These are phyloP conservation scores for Pyrenochaeta sp. DNA, from an alignment of 2,329 filamentous ascomycete species.

Conservation along the genomic window DNA sequence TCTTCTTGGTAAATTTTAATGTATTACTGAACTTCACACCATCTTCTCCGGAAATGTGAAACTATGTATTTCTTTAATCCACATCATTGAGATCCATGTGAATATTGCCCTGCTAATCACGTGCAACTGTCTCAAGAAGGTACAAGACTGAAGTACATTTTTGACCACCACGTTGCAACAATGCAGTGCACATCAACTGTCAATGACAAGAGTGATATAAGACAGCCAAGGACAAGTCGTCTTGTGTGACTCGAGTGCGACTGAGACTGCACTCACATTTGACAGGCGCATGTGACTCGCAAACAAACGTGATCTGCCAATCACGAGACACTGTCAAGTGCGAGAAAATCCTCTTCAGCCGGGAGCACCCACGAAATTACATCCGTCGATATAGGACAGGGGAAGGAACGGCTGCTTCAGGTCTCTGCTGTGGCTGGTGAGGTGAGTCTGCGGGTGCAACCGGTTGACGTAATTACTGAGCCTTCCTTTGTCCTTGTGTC, in stretches of 20 bases:
- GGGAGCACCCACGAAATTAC: not conserved
- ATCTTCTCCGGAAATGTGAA: not conserved
- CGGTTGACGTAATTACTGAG: no score
- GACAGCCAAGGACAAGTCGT: conserved; percentile 2
- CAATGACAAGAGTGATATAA: conserved; percentile 21
- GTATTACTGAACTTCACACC: not conserved
- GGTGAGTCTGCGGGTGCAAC: no score
- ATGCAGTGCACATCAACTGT: conserved; percentile 20
- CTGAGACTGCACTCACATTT: not conserved
- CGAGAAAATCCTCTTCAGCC: not conserved
- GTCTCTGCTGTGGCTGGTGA: no score
- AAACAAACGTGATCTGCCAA: conserved; percentile 5
- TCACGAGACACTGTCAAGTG: conserved; percentile 3
- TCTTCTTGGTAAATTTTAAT: not conserved
- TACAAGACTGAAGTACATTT: not conserved
- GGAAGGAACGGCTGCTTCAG: no score
- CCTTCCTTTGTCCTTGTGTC: no score
- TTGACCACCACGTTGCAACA: not conserved
- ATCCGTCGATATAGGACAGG: not conserved
- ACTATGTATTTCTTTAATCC: no score
- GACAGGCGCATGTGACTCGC: conserved; percentile 6
- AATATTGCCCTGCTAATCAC: not conserved
- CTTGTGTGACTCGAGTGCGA: conserved; percentile 3
- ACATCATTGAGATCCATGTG: no score
- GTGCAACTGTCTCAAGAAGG: not conserved